Evolutionary conservation across 352 stramenopile species (phyloP).

Genomic region (Phytopythium montanum): DNA sequence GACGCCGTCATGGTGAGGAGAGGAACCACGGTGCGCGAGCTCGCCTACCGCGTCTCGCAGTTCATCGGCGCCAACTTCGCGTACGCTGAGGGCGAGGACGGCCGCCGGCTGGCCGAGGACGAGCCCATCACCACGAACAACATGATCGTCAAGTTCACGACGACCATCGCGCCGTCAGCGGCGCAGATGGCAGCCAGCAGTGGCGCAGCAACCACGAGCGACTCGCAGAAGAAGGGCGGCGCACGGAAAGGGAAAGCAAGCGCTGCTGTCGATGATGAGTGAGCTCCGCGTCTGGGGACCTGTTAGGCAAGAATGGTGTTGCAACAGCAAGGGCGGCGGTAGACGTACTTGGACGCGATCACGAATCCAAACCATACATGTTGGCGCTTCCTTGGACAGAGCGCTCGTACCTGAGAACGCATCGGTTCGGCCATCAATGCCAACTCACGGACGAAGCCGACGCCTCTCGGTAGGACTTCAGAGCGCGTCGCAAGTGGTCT

Average conservation of each 20-base stretch:
- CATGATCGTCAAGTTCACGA: slow-evolving; percentile 80
- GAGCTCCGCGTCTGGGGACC: background rate
- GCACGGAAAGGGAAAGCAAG: slow-evolving; percentile 24
- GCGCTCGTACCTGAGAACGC: too few relatives aligned
- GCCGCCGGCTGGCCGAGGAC: slow-evolving; percentile 66
- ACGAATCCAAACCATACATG: background rate
- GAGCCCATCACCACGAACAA: slow-evolving; percentile 56
- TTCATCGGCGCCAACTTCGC: slow-evolving; percentile 73
- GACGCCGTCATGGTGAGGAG: slow-evolving; percentile 73
- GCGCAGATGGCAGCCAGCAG: slow-evolving; percentile 4
- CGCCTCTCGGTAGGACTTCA: background rate
- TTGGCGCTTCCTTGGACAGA: background rate
- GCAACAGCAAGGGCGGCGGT: background rate
- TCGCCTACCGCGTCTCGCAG: slow-evolving; percentile 62
- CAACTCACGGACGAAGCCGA: background rate
- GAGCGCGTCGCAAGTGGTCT: slow-evolving; percentile 37
- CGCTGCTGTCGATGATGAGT: slow-evolving; percentile 19
- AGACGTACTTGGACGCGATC: background rate
- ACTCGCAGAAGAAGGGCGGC: slow-evolving; percentile 31
- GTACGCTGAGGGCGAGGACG: slow-evolving; percentile 81
- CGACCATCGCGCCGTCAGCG: slow-evolving; percentile 38
- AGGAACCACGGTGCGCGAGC: slow-evolving; percentile 74
- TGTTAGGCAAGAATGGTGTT: background rate
- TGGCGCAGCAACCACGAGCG: slow-evolving; percentile 16
- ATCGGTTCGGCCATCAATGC: background rate